Conservation (phyloP, 2,329 filamentous ascomycete genomes). For the Colletotrichum spaethianum region DNA sequence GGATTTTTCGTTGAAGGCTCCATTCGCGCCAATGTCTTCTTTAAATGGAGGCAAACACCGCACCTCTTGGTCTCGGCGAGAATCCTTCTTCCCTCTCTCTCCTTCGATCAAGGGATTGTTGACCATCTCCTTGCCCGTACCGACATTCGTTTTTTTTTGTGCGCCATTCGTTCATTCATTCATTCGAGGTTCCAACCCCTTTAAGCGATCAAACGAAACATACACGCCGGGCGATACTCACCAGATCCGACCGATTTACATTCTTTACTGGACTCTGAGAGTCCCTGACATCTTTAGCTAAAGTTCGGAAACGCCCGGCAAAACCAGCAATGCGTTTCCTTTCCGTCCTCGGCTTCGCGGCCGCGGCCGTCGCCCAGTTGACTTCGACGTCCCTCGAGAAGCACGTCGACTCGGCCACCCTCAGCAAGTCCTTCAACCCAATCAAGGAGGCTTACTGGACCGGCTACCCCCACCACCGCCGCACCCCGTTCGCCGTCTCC, state of each 20-base stretch:
- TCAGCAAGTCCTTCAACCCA: slow-evolving; percentile 68
- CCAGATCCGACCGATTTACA: slow-evolving; percentile 3
- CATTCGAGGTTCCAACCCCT: slow-evolving; percentile 26
- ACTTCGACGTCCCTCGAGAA: slow-evolving; percentile 47
- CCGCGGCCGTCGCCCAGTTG: slow-evolving; percentile 41
- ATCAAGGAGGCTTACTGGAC: slow-evolving; percentile 75
- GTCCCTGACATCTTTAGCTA: not conserved
- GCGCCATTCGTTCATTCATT: slow-evolving; percentile 32
- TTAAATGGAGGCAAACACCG: slow-evolving; percentile 33
- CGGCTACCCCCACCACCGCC: slow-evolving; percentile 71
- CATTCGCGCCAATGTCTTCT: slow-evolving; percentile 17
- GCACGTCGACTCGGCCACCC: slow-evolving; percentile 59
- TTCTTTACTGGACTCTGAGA: slow-evolving; percentile 35
- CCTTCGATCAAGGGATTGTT: slow-evolving; percentile 38
- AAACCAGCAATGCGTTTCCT: slow-evolving; percentile 20
- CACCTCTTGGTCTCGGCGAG: not conserved
- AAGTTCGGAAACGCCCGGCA: not conserved
- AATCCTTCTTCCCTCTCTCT: slow-evolving; percentile 13
- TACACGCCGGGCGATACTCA: not conserved
- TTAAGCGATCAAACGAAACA: slow-evolving; percentile 11
- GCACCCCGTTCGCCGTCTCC: slow-evolving; percentile 74
- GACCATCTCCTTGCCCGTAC: slow-evolving; percentile 37
- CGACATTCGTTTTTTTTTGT: slow-evolving; percentile 36
- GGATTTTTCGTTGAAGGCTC: slow-evolving; percentile 18
- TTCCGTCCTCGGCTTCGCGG: slow-evolving; percentile 32